Conservation (phyloP, 2,329 filamentous ascomycete genomes). For the Ceratocystis harringtonii region DNA sequence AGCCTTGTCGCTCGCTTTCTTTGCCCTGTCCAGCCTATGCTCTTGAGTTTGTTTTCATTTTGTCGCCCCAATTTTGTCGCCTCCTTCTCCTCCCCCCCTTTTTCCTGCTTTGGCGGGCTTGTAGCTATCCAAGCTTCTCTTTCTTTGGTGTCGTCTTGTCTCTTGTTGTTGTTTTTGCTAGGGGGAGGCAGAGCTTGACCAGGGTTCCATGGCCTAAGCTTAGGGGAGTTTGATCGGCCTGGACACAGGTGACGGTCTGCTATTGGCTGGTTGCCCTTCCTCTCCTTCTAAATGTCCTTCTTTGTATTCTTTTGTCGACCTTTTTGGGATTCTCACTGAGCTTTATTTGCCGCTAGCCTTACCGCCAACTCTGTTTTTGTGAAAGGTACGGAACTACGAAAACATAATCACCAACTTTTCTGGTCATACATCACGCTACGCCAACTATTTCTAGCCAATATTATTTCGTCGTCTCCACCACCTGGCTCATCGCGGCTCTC, state of each 20-base stretch:
- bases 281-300: slow-evolving; percentile 1
- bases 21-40: background rate
- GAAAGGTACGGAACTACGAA: background rate
- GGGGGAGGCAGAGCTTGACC: background rate
- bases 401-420: background rate
- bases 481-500: background rate
- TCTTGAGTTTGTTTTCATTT: background rate
- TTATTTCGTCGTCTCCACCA: background rate
- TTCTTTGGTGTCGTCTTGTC: background rate
- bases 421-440: background rate
- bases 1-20: background rate
- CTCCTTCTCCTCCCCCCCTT: background rate
- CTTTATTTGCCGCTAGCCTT: slow-evolving; percentile 5
- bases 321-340: background rate
- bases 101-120: background rate
- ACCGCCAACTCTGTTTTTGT: background rate
- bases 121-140: background rate
- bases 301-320: slow-evolving; percentile 4
- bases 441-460: background rate
- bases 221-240: slow-evolving; percentile 1
- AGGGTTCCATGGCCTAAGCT: background rate
- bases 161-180: background rate
- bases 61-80: background rate
- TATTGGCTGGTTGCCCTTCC: background rate
- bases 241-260: background rate